phyloP scores from a whole-genome alignment of 2,329 filamentous ascomycete species.

The Xylaria sp. region DNA sequence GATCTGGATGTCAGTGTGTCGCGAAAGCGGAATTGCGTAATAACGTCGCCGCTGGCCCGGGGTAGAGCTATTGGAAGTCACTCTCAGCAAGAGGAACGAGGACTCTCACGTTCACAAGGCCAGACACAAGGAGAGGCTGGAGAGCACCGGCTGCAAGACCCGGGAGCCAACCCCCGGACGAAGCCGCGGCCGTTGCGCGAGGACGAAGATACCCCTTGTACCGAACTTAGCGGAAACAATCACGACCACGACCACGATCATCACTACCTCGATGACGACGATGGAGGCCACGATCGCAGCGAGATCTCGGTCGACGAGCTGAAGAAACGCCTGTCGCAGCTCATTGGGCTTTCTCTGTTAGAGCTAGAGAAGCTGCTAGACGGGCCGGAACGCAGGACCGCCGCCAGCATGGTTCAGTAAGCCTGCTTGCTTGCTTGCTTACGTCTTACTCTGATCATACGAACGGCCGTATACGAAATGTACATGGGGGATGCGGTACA shows the following conservation, averaged over 20 bases:
- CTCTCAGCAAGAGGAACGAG: background rate
- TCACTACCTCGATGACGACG: background rate
- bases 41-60: background rate
- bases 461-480: slow-evolving; percentile 23
- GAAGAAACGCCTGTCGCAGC: slow-evolving; percentile 46
- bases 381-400: slow-evolving; percentile 30
- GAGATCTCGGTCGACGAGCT: slow-evolving; percentile 51
- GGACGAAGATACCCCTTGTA: slow-evolving; percentile 11
- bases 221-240: slow-evolving; percentile 11
- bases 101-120: background rate
- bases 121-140: background rate
- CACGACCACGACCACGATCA: background rate
- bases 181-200: background rate
- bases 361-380: slow-evolving; percentile 49
- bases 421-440: background rate
- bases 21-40: slow-evolving; percentile 20
- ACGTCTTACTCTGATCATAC: slow-evolving; percentile 14
- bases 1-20: slow-evolving; percentile 7
- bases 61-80: background rate
- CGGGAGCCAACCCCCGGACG: background rate
- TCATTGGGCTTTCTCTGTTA: slow-evolving; percentile 47
- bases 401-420: slow-evolving; percentile 12
- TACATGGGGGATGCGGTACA: slow-evolving; percentile 1
- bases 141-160: slow-evolving; percentile 6
- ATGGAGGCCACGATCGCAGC: slow-evolving; percentile 31